Evolutionary conservation across 2,329 filamentous ascomycete genomes (phyloP).

Genomic region (Davidsoniella neocaledoniae): DNA sequence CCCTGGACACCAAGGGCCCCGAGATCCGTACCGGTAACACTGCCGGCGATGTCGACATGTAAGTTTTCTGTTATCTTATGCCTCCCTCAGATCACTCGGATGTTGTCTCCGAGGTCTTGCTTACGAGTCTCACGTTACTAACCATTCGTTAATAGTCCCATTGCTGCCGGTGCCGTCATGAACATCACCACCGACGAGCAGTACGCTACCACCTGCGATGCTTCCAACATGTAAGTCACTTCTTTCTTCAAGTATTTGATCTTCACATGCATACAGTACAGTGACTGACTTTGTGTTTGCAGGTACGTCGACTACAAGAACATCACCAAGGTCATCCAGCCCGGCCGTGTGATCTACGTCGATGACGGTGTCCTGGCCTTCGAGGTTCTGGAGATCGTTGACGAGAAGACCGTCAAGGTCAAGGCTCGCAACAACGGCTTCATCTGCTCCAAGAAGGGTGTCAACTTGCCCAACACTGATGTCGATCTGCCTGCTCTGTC

Average conservation of each 20-base stretch:
- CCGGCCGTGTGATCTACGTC: conserved; percentile 89
- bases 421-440: conserved; percentile 91
- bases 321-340: conserved; percentile 93
- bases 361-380: conserved; percentile 97
- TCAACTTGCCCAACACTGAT: conserved; percentile 97
- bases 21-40: conserved; percentile 48
- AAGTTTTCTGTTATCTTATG: background rate
- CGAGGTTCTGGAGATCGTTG: conserved; percentile 72
- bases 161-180: conserved; percentile 65
- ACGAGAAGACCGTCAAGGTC: conserved; percentile 77
- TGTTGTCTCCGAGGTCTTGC: background rate
- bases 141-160: conserved; percentile 31
- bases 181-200: conserved; percentile 95
- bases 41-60: conserved; percentile 71
- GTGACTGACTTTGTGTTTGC: background rate
- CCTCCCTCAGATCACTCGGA: background rate
- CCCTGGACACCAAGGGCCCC: conserved; percentile 57
- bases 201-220: conserved; percentile 69
- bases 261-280: background rate
- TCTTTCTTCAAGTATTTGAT: background rate
- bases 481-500: conserved; percentile 94
- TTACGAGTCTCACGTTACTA: background rate
- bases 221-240: conserved; percentile 71
- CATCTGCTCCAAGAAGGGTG: conserved; percentile 97
- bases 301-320: conserved; percentile 99